Percentiles rank a stretch among this genome's conserved stretches.
phyloP scores from a whole-genome alignment of 2,329 filamentous ascomycete species.

The Talaromyces sp. region DNA sequence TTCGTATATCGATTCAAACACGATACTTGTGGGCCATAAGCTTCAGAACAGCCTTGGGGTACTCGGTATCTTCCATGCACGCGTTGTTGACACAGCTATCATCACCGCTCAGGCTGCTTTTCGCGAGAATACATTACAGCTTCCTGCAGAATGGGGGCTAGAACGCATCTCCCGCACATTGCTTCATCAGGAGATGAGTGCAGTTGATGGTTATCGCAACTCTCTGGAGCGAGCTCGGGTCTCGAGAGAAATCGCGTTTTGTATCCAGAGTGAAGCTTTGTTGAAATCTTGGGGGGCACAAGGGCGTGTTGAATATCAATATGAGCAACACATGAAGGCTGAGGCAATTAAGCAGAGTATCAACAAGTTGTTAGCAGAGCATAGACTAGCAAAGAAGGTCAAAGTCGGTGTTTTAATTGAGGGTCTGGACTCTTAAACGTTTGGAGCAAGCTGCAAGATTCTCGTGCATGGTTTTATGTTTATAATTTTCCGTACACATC shows the following conservation, averaged over 20 bases:
- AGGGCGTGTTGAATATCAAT: neutral
- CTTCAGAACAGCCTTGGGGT: constrained; percentile 41
- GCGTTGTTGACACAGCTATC: constrained; percentile 42
- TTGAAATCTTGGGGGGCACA: constrained; percentile 24
- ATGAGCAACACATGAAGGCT: neutral
- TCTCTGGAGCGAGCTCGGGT: neutral
- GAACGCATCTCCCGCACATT: neutral
- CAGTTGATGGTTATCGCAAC: constrained; percentile 31
- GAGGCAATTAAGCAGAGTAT: neutral
- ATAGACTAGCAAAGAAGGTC: neutral
- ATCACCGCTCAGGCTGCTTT: constrained; percentile 30
- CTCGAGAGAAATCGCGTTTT: neutral
- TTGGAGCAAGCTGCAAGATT: neutral
- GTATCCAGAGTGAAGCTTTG: neutral
- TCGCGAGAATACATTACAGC: constrained; percentile 1
- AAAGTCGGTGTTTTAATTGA: neutral
- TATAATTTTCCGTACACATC: neutral
- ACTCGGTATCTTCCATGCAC: constrained; percentile 38
- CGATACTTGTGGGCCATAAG: constrained; percentile 46
- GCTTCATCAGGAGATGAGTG: neutral
- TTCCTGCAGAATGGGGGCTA: neutral
- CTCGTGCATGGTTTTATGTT: neutral
- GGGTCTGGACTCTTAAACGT: neutral
- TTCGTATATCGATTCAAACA: constrained; percentile 36
- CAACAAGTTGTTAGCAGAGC: neutral